Evolutionary conservation across 2,329 filamentous ascomycete species (phyloP).

Genomic region (Colletotrichum viniferum): DNA sequence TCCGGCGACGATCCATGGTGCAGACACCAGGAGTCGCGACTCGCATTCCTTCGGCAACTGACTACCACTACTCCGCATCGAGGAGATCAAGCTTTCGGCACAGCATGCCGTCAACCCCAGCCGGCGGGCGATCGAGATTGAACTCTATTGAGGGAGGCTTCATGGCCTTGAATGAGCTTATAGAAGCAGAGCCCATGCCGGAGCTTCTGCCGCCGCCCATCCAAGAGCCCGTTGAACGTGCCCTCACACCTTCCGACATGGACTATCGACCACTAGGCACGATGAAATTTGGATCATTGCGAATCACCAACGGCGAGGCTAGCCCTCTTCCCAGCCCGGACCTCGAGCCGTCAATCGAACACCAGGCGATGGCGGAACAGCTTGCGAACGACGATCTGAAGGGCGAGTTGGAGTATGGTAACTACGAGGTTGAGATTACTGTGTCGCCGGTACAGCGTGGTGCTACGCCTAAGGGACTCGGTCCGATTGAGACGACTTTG

Average conservation of each 20-base stretch:
- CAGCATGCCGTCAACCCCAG: slow-evolving; percentile 41
- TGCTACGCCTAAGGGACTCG: background rate
- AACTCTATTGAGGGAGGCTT: slow-evolving; percentile 42
- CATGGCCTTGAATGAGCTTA: background rate
- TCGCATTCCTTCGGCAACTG: slow-evolving; percentile 27
- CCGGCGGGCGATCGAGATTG: slow-evolving; percentile 35
- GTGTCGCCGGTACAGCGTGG: background rate
- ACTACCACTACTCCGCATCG: slow-evolving; percentile 16
- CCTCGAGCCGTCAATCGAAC: background rate
- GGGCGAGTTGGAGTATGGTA: background rate
- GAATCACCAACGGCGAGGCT: slow-evolving; percentile 63
- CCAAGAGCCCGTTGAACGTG: slow-evolving; percentile 35
- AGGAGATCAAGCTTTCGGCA: slow-evolving; percentile 38
- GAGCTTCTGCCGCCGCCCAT: slow-evolving; percentile 17
- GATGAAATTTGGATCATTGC: slow-evolving; percentile 66
- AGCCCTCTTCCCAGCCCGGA: slow-evolving; percentile 53
- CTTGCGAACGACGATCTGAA: background rate
- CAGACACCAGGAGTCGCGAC: slow-evolving; percentile 57
- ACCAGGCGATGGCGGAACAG: background rate
- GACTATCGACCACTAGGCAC: slow-evolving; percentile 66
- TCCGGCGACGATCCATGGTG: slow-evolving; percentile 51
- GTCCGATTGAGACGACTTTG: slow-evolving; percentile 8
- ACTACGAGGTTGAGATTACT: background rate
- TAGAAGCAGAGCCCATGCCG: slow-evolving; percentile 13
- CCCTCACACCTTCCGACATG: slow-evolving; percentile 54